phyloP scores from a whole-genome alignment of 108 stramenopile genomes.

The Cyclotella atomus region DNA sequence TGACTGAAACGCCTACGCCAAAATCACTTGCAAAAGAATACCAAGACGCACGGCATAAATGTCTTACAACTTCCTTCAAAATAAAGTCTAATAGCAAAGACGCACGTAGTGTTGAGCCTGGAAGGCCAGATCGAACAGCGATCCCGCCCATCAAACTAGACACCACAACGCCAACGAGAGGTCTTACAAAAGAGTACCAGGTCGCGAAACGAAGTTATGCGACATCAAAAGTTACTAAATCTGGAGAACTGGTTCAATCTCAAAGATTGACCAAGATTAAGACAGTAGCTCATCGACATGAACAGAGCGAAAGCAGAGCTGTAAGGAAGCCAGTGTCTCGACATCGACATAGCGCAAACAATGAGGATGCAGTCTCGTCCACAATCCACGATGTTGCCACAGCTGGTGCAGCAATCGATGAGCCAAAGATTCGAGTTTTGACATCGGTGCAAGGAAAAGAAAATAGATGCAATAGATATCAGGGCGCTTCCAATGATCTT shows the following conservation, averaged over 20 bases:
- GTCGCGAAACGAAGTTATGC: constrained; percentile 22
- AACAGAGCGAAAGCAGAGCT: background rate
- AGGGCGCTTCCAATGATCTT: background rate
- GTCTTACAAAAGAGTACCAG: constrained; percentile 26
- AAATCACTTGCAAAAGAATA: background rate
- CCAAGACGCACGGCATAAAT: background rate
- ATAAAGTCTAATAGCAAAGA: background rate
- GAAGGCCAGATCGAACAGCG: too few relatives aligned
- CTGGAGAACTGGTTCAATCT: background rate
- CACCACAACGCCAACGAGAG: background rate
- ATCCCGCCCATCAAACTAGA: too few relatives aligned
- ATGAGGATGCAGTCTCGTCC: too few relatives aligned
- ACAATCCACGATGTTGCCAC: too few relatives aligned
- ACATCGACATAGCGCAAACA: too few relatives aligned
- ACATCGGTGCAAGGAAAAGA: background rate
- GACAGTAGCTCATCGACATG: background rate
- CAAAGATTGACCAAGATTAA: background rate
- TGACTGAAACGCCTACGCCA: background rate
- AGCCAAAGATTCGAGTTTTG: too few relatives aligned
- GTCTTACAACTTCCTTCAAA: background rate
- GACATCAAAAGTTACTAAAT: background rate
- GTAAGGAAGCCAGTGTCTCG: too few relatives aligned
- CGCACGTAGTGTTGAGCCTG: too few relatives aligned
- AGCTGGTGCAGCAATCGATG: too few relatives aligned
- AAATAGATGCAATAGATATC: background rate